phyloP scores from a whole-genome alignment of 148 eudicot genomes.

The Rheum nobile region DNA sequence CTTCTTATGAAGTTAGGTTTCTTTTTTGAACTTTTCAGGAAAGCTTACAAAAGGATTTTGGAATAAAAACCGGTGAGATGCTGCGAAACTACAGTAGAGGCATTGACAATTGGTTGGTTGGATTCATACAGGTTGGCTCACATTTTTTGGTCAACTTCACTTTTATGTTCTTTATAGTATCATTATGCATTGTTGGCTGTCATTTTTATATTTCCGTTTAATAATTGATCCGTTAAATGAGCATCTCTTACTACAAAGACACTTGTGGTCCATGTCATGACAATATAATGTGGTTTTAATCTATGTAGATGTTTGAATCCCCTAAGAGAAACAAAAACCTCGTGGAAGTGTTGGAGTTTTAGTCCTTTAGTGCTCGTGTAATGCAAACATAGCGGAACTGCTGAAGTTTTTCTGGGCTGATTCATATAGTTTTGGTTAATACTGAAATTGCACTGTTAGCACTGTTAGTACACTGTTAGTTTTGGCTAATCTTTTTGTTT shows the following conservation, averaged over 20 bases:
- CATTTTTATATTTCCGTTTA: not conserved
- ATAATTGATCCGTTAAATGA: not conserved
- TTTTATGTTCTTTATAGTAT: not conserved
- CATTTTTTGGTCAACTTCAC: not conserved
- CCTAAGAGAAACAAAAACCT: not conserved
- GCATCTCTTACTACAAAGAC: not conserved
- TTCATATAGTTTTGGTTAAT: not conserved
- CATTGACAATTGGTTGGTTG: constrained; percentile 67
- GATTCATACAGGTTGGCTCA: constrained; percentile 52
- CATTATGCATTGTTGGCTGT: not conserved
- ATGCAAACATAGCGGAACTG: not conserved
- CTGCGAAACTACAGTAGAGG: constrained; percentile 87
- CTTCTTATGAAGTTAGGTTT: not conserved
- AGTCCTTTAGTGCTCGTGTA: not conserved
- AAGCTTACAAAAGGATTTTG: constrained; percentile 73
- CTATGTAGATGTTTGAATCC: not conserved
- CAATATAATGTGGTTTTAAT: not conserved
- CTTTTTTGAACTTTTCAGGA: constrained; percentile 43
- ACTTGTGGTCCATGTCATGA: not conserved
- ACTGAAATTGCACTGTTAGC: not conserved
- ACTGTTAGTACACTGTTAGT: not conserved
- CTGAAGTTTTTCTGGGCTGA: not conserved
- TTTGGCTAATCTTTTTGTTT: not conserved
- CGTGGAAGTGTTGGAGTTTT: not conserved
- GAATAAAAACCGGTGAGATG: constrained; percentile 91